Evolutionary conservation across 129 eudicot species (phyloP), one percentile per base, ranked within the genome.

Genomic region (Chrysanthemum makinoi): DNA sequence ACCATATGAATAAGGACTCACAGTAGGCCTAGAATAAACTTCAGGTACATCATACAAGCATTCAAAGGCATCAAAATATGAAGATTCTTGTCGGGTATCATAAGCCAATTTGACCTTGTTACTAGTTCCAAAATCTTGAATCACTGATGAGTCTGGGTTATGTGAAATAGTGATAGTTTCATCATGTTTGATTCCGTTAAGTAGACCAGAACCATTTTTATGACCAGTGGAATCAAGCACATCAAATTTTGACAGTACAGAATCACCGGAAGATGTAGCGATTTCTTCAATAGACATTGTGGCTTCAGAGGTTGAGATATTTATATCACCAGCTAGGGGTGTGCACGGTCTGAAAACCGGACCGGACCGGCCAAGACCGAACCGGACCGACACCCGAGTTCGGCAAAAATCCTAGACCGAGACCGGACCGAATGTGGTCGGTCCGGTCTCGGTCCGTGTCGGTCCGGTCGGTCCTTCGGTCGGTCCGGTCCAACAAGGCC

Each of bases 31-130:
- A 14, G 17, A 68, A 72, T 48, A 57, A 68, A 48, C 75, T 64
- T 84, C 91, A 11, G 97, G 97, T 66, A 87, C 99, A 77, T 87
- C 81, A 74, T 90, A 94, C 60, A 94, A 47, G 51, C 80, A 89
- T 62, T 91, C 96, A 80, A 90, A 81, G n/a, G 86, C 96, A 62
- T 83, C 97, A 78, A 90, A 88, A 28, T 86, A 91, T 55, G 68
- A 60, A 13, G 73, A 17, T 75, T 84, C 87, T 72, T 85, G 80
- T 44, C 56, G 84, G 62, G 54, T 62, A 75, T 85, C 95, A 19
- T 75, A 81, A 56, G 77, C 87, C 82, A 68, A 78, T 49, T 66
- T 69, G 57, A 66, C 72, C 68, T 67, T 80, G 44, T 78, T 72
- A 80, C 49, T 52, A 13, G 35, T 44, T 35, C 65, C 57, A 61